Base-by-base conservation (phyloP, 371 early-diverging fungal genomes). In the Mucor plumbeus region DNA sequence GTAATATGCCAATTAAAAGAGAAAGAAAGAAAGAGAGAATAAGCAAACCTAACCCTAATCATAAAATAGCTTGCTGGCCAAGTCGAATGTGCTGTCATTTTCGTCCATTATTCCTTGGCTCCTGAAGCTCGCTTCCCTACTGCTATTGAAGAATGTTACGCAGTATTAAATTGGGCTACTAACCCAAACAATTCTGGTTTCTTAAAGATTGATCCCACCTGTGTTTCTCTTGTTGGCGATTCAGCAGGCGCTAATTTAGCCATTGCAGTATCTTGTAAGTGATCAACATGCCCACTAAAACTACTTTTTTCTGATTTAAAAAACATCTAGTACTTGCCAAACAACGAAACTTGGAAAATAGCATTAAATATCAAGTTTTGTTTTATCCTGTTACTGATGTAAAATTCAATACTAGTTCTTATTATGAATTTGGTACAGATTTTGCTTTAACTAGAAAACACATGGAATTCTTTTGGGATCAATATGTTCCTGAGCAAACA, bases 51-150 rank as follows among this genome's bases (percentile, higher is more conserved):
- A 34, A 26, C 38, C 38, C 38, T 38, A 38, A 7, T 31, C 15
- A 7, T 11, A 40, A 11, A 39, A 11, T 61, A 69, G 70, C 17
- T 71, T 15, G 68, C 66, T 11, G 38, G 48, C 41, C 63, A 59
- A 31, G 64, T 62, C 9, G 36, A 67, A 14, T 73, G 71, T 44
- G 68, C 69, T 5, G 65, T 71, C 13, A 21, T 74, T 26, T 65
- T 63, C 59, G 68, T 71, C 11, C 65, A 74, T 53, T 74, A 74
- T 31, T 53, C 68, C 36, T 40, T 77, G 1, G 72, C 72, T 41
- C 77, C 80, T 9, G 80, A 77, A 50, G 65, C 44, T 4, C 65
- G 53, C 4, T 80, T 63, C 41, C 80, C 80, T 4, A 59, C 59
- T 19, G 77, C 75, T 10, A 26, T 73, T 2, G 67, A 80, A 11